These are phyloP conservation scores for Litchi chinensis DNA, from an alignment of 345 rosid species.

Conservation along the genomic window DNA sequence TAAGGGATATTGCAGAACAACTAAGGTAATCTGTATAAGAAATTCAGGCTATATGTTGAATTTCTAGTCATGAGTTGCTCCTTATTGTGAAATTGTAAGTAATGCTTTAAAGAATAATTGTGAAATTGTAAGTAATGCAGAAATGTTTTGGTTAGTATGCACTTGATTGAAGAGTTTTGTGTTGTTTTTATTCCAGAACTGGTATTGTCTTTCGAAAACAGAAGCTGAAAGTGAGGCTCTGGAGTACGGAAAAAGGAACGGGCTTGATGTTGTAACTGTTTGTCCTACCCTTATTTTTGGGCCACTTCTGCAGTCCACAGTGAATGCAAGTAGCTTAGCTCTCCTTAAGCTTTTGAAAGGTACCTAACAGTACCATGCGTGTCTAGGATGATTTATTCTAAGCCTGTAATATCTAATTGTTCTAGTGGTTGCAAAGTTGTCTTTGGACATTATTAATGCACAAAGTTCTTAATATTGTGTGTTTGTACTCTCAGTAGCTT, in stretches of 20 bases:
- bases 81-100: too few relatives aligned
- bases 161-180: not conserved
- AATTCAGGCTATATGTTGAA: not conserved
- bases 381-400: not conserved
- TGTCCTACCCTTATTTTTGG: constrained; percentile 61
- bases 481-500: too few relatives aligned
- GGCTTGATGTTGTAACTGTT: constrained; percentile 56
- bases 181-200: constrained; percentile 44
- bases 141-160: not conserved
- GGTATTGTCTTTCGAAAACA: constrained; percentile 76
- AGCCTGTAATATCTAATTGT: not conserved
- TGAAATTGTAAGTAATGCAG: not conserved
- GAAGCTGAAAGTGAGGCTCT: constrained; percentile 74
- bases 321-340: constrained; percentile 56
- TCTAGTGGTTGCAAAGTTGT: not conserved
- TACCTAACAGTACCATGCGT: constrained; percentile 12
- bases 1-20: constrained; percentile 50
- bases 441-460: not conserved
- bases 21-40: constrained; percentile 33
- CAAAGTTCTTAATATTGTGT: not conserved
- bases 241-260: constrained; percentile 51
- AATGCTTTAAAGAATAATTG: not conserved
- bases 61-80: not conserved
- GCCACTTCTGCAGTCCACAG: constrained; percentile 55
- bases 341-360: constrained; percentile 67